Conservation (phyloP, 345 rosid species). For the Ceriops decandra region DNA sequence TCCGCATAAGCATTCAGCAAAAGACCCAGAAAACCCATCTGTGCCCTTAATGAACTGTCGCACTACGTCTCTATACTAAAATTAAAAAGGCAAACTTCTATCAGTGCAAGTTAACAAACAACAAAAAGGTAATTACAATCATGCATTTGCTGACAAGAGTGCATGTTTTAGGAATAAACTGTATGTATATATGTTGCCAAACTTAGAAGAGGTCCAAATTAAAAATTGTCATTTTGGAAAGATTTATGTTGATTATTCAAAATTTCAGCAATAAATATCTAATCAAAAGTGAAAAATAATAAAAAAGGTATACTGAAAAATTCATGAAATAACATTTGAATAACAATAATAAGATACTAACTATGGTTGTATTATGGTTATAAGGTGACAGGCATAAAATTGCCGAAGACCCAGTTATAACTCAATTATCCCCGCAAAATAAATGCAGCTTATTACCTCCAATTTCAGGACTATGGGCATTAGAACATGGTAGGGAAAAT, state of each 20-base stretch:
- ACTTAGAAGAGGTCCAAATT: no score
- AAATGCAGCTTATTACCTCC: background rate
- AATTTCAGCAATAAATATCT: background rate
- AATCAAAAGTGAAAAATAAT: background rate
- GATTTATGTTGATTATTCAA: no score
- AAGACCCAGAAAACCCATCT: slow-evolving; percentile 87
- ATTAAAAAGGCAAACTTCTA: slow-evolving; percentile 11
- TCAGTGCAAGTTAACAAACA: slow-evolving; percentile 5
- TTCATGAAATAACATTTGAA: background rate
- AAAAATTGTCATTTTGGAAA: no score
- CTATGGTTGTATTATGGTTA: no score
- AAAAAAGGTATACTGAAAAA: background rate
- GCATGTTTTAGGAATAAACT: no score
- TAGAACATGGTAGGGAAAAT: background rate
- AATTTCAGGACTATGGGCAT: background rate
- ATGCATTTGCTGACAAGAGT: no score
- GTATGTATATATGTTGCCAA: no score
- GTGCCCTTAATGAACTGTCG: slow-evolving; percentile 97
- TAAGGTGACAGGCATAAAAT: no score
- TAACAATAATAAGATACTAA: no score
- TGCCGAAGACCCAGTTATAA: background rate
- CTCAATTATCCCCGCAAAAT: background rate
- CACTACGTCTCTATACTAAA: slow-evolving; percentile 90
- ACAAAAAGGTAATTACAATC: background rate
- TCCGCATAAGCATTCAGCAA: slow-evolving; percentile 97